Base-by-base conservation (phyloP, 805 yeast species). In the Metschnikowia chrysomelidarum region DNA sequence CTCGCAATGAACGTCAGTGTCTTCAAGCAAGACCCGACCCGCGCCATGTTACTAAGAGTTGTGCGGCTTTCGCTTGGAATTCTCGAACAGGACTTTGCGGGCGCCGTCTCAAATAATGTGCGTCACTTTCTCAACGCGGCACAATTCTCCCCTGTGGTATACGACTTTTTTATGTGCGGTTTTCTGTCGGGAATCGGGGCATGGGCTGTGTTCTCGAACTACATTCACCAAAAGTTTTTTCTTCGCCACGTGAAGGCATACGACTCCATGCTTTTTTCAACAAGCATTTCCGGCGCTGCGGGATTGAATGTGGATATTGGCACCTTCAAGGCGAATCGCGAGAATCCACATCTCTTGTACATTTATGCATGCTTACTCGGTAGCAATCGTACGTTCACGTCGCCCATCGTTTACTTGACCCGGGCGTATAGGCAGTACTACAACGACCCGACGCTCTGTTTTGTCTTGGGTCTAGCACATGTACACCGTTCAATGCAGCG, bases 401-500 rank as follows among this genome's bases (percentile, higher is more conserved):
- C 97, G 2, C 80, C 95, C 3, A 64, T 91, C 39, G 85, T 82
- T 15, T 89, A 91, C 55, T 67, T 85, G 38, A 72, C 78, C 30
- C 75, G 89, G 38, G 80, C 87, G 3, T 83, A 84, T 54, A 73
- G 73, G 33, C 72, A 76, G 16, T 76, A 76, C 37, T 80, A 81
- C 27, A 62, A 76, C 26, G 96, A 91, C 44, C 95, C 97, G 1
- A 75, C 87, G 66, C 66, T 93, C 2, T 73, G 87, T 41, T 67
- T 93, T 18, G 60, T 83, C 23, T 66, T 85, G 28, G 97, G 93
- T 0, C 58, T 93, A 25, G 79, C 89, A 0, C 89, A 88, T 59
- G 65, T 89, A 16, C 96, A 91, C 50, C 72, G 98, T 27, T 84
- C 97, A 0, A 82, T 89, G 80, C 98, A 93, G 59, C 71, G 98